Evolutionary conservation across 768 basidiomycete species (phyloP), one percentile per base, ranked within the genome.

Genomic region (Daedaleopsis nitida): DNA sequence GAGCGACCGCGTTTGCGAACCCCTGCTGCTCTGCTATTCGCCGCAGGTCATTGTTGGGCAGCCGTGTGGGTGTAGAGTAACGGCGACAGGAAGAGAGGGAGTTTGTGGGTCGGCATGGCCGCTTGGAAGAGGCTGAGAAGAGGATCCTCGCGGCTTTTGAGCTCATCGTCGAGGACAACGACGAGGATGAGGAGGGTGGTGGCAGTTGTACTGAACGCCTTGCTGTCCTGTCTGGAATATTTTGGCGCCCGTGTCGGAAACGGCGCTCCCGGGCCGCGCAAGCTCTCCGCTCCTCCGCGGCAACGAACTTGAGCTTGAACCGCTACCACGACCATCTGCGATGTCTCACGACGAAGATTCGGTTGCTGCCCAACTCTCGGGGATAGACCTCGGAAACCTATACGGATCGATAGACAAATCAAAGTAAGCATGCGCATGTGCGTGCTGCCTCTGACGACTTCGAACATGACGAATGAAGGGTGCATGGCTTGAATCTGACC

Each of bases 401-500:
- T 74, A 70, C n/a, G 64, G 67, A 24, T 64, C 66, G 1, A 72
- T 74, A 60, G 72, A 73, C 63, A 32, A 32, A 32, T 3, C 3
- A 32, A 32, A 32, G 27, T 32, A 7, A 32, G 27, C 27, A 32
- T 32, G 27, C 27, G 27, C 27, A 32, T 32, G 27, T 32, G 27
- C 27, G 27, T 32, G 27, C 27, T 32, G 27, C 27, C 27, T 32
- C 27, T 32, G 27, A 32, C 27, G 27, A 32, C 27, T 32, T 32
- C 52, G 53, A 56, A 44, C 52, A 49, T 67, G 23, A 56, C 64
- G 57, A 60, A 53, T 45, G 48, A 71, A 93, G 90, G 69, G 89
- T 94, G 53, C 81, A 94, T 70, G 92, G 92, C 43, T 75, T 94
- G 68, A 93, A 93, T 69, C 75, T 94, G 56, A 81, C 83, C 6